Conservation (phyloP, 495 filamentous ascomycete species). For the Hypoxylon trugodes region DNA sequence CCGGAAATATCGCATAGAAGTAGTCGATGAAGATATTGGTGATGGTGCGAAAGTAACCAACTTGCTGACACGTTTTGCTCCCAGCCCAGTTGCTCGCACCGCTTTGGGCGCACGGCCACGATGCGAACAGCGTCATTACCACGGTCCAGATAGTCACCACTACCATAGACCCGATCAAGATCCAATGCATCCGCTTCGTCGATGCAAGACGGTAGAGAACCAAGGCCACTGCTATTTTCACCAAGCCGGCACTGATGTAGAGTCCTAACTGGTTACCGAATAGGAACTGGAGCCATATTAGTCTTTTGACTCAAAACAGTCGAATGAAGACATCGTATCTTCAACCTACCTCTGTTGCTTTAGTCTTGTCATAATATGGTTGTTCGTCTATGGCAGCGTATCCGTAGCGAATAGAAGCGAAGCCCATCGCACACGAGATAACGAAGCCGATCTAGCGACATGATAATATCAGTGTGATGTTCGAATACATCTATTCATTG, state of each 20-base stretch:
- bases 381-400: slow-evolving; percentile 39
- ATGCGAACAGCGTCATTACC: slow-evolving; percentile 42
- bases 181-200: slow-evolving; percentile 28
- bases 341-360: slow-evolving; percentile 26
- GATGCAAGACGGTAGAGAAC: slow-evolving; percentile 41
- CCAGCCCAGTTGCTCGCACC: slow-evolving; percentile 43
- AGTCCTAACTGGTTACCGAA: slow-evolving; percentile 40
- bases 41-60: slow-evolving; percentile 42
- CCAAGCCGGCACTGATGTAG: slow-evolving; percentile 42
- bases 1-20: slow-evolving; percentile 41
- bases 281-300: slow-evolving; percentile 33
- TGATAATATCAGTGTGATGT: slow-evolving; percentile 7
- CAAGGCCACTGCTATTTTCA: slow-evolving; percentile 42
- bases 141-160: slow-evolving; percentile 41
- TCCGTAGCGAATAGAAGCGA: slow-evolving; percentile 41
- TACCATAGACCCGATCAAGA: slow-evolving; percentile 36
- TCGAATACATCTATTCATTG: background rate
- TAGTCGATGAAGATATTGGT: slow-evolving; percentile 46
- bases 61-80: slow-evolving; percentile 33
- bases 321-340: background rate
- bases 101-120: slow-evolving; percentile 39
- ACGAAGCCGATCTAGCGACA: slow-evolving; percentile 36
- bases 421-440: slow-evolving; percentile 39
- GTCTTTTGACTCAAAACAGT: too few relatives aligned
- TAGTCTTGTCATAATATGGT: slow-evolving; percentile 32